Evolutionary conservation across 306 rosid species (phyloP).

Genomic region (Gillenia trifoliata): DNA sequence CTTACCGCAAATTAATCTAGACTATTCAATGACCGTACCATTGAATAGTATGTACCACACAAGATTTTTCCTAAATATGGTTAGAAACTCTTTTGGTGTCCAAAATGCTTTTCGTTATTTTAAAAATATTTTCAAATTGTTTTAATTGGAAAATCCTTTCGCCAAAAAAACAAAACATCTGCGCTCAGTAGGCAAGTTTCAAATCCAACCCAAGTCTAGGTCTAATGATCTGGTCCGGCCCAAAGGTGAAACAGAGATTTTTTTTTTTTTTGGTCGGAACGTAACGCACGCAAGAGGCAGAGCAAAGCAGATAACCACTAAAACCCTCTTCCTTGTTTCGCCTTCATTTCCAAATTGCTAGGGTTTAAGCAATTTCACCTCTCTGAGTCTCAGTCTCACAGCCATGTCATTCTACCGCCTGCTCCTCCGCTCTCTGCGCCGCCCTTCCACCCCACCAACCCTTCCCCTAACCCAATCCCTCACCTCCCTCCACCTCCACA

Average conservation of each 20-base stretch:
- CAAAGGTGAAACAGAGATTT: background rate
- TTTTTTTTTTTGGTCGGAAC: background rate
- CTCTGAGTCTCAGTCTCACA: background rate
- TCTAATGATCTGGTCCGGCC: too few species aligned
- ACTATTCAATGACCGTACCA: too few species aligned
- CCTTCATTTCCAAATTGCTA: background rate
- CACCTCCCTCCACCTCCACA: slow-evolving; percentile 10
- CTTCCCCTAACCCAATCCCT: slow-evolving; percentile 11
- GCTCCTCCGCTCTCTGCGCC: slow-evolving; percentile 56
- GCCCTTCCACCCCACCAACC: slow-evolving; percentile 17
- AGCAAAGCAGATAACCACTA: background rate
- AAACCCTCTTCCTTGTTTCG: background rate
- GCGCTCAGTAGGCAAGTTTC: too few species aligned
- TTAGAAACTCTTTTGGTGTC: too few species aligned
- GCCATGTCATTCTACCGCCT: slow-evolving; percentile 55
- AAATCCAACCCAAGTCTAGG: too few species aligned
- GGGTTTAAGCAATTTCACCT: background rate
- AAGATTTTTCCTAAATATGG: too few species aligned
- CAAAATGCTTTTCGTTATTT: too few species aligned
- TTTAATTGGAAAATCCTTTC: too few species aligned
- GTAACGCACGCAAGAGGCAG: background rate
- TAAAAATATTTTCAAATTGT: fast-evolving
- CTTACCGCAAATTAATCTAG: too few species aligned
- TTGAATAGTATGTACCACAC: too few species aligned
- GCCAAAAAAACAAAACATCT: too few species aligned